Percentiles rank a stretch among this genome's conserved stretches.
phyloP scores from a whole-genome alignment of 176 grass and related monocot genomes.

The Cymbopogon citratus region DNA sequence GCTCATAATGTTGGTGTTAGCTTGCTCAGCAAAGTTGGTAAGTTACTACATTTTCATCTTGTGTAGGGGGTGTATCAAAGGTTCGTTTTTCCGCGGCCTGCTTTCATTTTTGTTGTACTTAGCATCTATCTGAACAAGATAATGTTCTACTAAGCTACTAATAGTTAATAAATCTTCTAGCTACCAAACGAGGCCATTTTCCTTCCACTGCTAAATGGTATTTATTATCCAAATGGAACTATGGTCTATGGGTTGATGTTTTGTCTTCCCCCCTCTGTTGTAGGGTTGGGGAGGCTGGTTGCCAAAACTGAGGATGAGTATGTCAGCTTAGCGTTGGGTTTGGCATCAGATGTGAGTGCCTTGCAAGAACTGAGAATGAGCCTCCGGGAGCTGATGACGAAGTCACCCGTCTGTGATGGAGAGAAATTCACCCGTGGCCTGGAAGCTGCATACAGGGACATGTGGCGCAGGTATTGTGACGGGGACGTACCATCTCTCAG shows the following conservation, averaged over 20 bases:
- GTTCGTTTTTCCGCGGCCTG: neutral
- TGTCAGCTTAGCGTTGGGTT: conserved; percentile 56
- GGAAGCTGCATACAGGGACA: conserved; percentile 85
- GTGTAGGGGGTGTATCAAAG: neutral
- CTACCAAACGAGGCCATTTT: neutral
- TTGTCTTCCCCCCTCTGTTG: neutral
- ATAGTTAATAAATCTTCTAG: neutral
- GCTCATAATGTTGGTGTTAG: conserved; percentile 99
- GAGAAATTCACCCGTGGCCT: conserved; percentile 61
- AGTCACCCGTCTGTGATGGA: conserved; percentile 83
- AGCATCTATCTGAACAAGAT: neutral
- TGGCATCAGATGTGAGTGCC: conserved; percentile 74
- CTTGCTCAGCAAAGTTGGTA: conserved; percentile 91
- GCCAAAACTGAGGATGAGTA: conserved; percentile 74
- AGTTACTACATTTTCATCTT: conserved; percentile 7
- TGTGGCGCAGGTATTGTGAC: conserved; percentile 84
- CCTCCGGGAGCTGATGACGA: conserved; percentile 78
- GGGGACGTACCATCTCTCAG: conserved; percentile 61
- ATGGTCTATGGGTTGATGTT: neutral
- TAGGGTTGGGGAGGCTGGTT: conserved; percentile 60
- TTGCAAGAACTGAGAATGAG: conserved; percentile 77
- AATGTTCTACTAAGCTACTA: neutral
- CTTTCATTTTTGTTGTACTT: neutral
- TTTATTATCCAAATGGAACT: neutral
- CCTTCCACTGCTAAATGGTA: neutral